Conservation (phyloP, 345 rosid genomes). For the Ailanthus altissimus region DNA sequence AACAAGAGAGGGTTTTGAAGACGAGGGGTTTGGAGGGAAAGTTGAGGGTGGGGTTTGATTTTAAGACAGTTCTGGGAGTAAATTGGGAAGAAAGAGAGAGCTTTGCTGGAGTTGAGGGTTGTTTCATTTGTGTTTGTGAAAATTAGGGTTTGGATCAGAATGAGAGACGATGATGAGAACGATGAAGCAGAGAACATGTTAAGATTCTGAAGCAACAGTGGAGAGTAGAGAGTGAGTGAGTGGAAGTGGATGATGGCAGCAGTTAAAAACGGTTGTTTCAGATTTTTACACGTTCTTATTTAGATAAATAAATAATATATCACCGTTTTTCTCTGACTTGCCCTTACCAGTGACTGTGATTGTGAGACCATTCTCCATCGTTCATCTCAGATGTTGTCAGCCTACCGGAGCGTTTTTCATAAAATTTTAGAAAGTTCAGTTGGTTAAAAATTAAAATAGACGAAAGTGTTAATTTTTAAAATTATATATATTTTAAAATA, state of each 20-base stretch:
- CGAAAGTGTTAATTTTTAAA: too few species aligned
- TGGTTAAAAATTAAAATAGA: too few species aligned
- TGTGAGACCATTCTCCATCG: background rate
- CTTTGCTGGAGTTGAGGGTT: conserved; percentile 34
- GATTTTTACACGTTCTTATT: conserved; percentile 35
- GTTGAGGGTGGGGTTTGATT: conserved; percentile 22
- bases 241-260: background rate
- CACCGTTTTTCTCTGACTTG: background rate
- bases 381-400: background rate
- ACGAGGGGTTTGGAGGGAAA: conserved; percentile 32
- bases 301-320: background rate
- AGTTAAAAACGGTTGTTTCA: conserved; percentile 32
- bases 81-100: conserved; percentile 41
- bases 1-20: conserved; percentile 32
- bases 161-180: conserved; percentile 14
- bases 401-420: too few species aligned
- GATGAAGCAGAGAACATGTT: conserved; percentile 33
- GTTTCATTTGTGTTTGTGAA: conserved; percentile 44
- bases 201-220: background rate
- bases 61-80: conserved; percentile 31
- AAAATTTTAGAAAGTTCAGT: too few species aligned
- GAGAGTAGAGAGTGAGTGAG: background rate
- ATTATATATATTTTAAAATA: too few species aligned
- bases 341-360: background rate
- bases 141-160: conserved; percentile 33